A percentile compares a stretch with the other conserved stretches of the same genome.
Conservation (phyloP, 306 rosid species). For the Albizia julibrissin region DNA sequence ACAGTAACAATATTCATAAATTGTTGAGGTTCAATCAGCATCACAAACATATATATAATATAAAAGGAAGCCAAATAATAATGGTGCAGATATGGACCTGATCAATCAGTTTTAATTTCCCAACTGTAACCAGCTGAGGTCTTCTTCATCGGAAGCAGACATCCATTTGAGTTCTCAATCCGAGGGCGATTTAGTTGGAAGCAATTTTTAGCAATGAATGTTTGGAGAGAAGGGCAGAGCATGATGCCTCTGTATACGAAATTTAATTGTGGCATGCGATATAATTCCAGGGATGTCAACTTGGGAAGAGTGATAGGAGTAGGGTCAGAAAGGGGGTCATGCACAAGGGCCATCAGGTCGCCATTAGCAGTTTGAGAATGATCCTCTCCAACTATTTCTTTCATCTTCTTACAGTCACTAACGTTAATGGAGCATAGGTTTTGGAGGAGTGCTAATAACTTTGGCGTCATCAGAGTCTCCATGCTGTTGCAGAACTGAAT, state of each 20-base stretch:
- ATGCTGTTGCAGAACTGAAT: fast-evolving
- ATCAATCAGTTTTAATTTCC: not conserved
- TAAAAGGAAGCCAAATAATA: not conserved
- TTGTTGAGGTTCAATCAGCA: not conserved
- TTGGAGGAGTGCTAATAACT: not conserved
- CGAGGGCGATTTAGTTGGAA: not conserved
- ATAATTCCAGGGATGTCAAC: fast-evolving
- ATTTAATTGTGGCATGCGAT: fast-evolving
- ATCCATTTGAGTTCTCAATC: not conserved
- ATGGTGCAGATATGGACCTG: not conserved
- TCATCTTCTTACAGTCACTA: fast-evolving
- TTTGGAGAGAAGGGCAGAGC: not conserved
- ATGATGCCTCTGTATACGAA: not conserved
- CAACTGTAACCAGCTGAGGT: fast-evolving
- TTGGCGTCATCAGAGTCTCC: not conserved
- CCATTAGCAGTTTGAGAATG: not conserved
- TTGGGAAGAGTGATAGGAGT: not conserved
- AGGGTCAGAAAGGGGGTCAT: not conserved
- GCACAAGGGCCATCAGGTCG: too few species aligned
- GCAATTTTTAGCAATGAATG: fast-evolving
- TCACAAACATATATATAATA: not conserved
- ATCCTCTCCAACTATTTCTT: not conserved
- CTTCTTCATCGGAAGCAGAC: not conserved
- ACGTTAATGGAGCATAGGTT: not conserved
- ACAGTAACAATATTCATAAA: too few species aligned